A percentile compares a stretch with the other conserved stretches of the same genome.
Evolutionary conservation across 768 basidiomycete species (phyloP).

Genomic region (Podaxis sp.): DNA sequence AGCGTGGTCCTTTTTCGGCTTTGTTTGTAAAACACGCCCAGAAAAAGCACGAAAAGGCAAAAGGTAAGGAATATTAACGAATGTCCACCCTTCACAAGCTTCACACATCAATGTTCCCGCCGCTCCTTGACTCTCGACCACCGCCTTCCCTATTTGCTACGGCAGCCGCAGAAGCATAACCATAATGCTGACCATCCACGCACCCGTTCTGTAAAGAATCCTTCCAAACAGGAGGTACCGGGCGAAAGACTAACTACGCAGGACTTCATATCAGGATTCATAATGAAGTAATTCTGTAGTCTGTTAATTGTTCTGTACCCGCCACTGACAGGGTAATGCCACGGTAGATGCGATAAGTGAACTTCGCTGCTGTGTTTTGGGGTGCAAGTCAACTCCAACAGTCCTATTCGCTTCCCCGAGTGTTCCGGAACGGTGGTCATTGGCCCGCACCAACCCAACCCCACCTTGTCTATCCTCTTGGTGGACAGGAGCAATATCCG

Average conservation of each 20-base stretch:
- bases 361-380: not conserved
- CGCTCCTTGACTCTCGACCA: not conserved
- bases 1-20: not conserved
- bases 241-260: not conserved
- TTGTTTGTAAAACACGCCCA: not conserved
- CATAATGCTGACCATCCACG: not conserved
- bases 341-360: not conserved
- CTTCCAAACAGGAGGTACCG: not conserved
- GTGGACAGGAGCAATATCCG: not conserved
- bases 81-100: not conserved
- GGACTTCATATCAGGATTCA: not conserved
- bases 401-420: not conserved
- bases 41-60: not conserved
- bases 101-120: not conserved
- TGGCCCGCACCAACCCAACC: not conserved
- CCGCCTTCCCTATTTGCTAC: not conserved
- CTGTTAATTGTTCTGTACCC: not conserved
- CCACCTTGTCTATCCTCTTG: not conserved
- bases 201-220: not conserved
- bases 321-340: not conserved
- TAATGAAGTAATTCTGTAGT: not conserved
- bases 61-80: not conserved
- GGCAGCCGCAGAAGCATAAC: not conserved
- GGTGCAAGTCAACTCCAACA: not conserved
- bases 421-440: not conserved